Conservation (phyloP, 495 filamentous ascomycete species). For the Annulohypoxylon maeteangense region DNA sequence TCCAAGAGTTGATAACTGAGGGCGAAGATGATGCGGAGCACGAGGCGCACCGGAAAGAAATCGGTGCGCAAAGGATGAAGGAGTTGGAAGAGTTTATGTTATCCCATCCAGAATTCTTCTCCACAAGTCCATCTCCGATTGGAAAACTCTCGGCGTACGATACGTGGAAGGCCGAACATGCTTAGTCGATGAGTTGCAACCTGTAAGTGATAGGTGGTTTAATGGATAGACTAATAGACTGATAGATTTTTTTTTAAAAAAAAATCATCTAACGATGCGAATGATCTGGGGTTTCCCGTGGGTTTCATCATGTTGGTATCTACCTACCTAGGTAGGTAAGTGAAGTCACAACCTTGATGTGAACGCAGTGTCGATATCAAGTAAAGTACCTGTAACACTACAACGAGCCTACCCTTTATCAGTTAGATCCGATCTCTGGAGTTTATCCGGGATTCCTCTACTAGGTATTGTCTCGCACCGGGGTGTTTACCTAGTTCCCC, state of each 20-base stretch:
- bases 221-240: too few species aligned
- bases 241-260: too few species aligned
- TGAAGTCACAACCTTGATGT: too few species aligned
- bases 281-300: too few species aligned
- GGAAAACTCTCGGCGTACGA: slow-evolving; percentile 36
- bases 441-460: not conserved
- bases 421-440: not conserved
- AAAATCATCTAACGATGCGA: too few species aligned
- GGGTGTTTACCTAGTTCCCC: slow-evolving; percentile 1
- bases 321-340: too few species aligned
- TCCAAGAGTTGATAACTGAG: slow-evolving; percentile 28
- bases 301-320: too few species aligned
- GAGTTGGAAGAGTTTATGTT: slow-evolving; percentile 32
- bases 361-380: too few species aligned
- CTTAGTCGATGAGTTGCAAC: not conserved
- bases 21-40: slow-evolving; percentile 22
- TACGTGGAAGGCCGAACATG: slow-evolving; percentile 10
- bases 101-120: slow-evolving; percentile 20
- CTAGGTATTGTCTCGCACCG: not conserved
- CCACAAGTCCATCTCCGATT: slow-evolving; percentile 18
- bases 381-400: too few species aligned
- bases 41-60: slow-evolving; percentile 18
- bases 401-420: too few species aligned
- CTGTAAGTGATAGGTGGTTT: too few species aligned
- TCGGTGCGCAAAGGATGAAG: slow-evolving; percentile 21